Evolutionary conservation across 2,329 filamentous ascomycete species (phyloP), one percentile per base, ranked within the genome.

Genomic region (Claviceps fusiformis): DNA sequence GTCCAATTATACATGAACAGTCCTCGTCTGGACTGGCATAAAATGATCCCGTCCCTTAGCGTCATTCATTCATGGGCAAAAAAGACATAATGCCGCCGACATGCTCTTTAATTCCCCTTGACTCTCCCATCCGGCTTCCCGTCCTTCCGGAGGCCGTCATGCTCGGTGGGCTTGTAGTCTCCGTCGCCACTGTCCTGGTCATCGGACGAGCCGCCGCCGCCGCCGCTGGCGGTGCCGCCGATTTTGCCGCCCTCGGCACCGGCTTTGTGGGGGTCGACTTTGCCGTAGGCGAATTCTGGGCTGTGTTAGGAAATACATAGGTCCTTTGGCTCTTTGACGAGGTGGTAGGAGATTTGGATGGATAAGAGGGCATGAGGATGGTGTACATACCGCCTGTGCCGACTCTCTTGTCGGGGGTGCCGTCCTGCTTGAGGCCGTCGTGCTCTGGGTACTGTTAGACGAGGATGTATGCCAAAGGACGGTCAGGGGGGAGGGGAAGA

Each of bases 381-480:
- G 7, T 45, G n/a, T n/a, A 29, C 50, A 5, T 45, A 33, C 37
- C 50, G 13, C 50, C 50, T 5, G 50, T 52, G 50, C 50, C 50
- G 37, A 52, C 50, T 43, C 50, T 43, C 41, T 52, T 52, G 29
- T 52, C 50, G 24, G 50, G 50, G 24, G 39, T 52, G 41, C 39
- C 39, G 27, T 52, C 50, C 11, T 45, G 37, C 50, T 52, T 52
- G 24, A 52, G 41, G 50, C 50, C 50, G 17, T 52, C 50, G 41
- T 52, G 37, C 35, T 45, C 50, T 52, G 3, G 6, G 35, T 11
- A 6, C 3, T 37, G 35, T 37, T 37, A 37, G 35, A 33, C 5
- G 31, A 33, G 5, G 9, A 6, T 33, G 9, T 33, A 6, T 33
- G 31, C 31, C 9, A 33, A 5, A 33, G 31, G 31, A 33, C 31